A percentile compares a stretch with the other conserved stretches of the same genome.
Evolutionary conservation across 179 eudicot species (phyloP).

Genomic region (Spinacia oleracea): DNA sequence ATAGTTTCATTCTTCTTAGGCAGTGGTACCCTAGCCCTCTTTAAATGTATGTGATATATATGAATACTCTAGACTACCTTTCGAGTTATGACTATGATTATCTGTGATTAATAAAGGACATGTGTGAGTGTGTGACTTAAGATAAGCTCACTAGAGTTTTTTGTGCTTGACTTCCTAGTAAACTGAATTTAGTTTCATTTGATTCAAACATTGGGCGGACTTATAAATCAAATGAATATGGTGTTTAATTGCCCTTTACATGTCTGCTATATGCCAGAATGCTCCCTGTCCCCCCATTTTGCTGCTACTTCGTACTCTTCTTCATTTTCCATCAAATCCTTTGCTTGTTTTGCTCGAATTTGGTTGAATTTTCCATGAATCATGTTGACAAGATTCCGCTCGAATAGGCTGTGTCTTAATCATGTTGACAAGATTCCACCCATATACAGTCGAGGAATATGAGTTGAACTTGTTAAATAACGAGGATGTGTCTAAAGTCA

Average conservation of each 20-base stretch:
- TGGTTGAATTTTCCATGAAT: too few relatives aligned
- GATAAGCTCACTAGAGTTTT: too few relatives aligned
- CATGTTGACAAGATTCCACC: background rate
- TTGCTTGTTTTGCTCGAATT: too few relatives aligned
- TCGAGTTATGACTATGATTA: background rate
- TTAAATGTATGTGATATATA: constrained; percentile 59
- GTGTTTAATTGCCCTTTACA: background rate
- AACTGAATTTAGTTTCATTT: background rate
- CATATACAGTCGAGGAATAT: background rate
- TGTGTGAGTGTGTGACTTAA: too few relatives aligned
- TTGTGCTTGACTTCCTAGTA: background rate
- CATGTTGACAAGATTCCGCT: too few relatives aligned
- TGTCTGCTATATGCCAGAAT: background rate
- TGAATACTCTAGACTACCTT: constrained; percentile 1
- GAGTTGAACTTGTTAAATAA: background rate
- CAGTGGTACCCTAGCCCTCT: constrained; percentile 50
- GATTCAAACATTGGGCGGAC: background rate
- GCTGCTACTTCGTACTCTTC: too few relatives aligned
- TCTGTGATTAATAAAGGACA: background rate
- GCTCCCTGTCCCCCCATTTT: too few relatives aligned
- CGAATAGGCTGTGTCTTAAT: too few relatives aligned
- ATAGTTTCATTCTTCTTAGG: constrained; percentile 62
- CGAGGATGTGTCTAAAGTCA: background rate
- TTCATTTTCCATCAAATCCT: too few relatives aligned
- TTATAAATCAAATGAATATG: too few relatives aligned